Conservation (phyloP, 2,329 filamentous ascomycete genomes). For the Oidium heveae region DNA sequence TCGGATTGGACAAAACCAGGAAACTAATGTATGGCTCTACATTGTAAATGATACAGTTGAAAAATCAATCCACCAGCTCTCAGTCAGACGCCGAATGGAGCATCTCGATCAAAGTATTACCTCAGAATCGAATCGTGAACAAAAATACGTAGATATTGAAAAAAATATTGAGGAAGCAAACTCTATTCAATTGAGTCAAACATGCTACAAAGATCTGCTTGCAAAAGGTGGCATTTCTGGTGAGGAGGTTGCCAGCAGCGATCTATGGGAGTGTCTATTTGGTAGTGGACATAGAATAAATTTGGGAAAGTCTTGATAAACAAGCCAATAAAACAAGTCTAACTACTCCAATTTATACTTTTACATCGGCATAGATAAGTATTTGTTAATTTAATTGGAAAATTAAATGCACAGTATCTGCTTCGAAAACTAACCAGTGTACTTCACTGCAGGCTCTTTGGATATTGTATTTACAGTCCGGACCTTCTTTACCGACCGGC, state of each 20-base stretch:
- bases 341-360: no score
- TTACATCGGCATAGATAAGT: no score
- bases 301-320: no score
- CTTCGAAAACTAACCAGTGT: no score
- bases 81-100: conserved; percentile 49
- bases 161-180: conserved; percentile 57
- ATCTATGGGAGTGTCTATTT: conserved; percentile 80
- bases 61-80: conserved; percentile 72
- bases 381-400: no score
- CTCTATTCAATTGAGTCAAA: conserved; percentile 56
- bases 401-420: no score
- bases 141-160: conserved; percentile 19
- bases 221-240: conserved; percentile 44
- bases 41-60: conserved; percentile 79
- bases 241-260: conserved; percentile 52
- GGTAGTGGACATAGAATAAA: conserved; percentile 16
- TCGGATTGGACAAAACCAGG: conserved; percentile 67
- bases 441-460: no score
- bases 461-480: no score
- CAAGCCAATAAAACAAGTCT: no score
- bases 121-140: conserved; percentile 10
- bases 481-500: no score
- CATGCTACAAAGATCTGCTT: conserved; percentile 43
- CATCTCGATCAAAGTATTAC: conserved; percentile 34
- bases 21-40: conserved; percentile 91